Percentiles rank a stretch among this genome's conserved stretches.
Conservation (phyloP, 306 rosid genomes). For the Astragalus glycyphyllos region DNA sequence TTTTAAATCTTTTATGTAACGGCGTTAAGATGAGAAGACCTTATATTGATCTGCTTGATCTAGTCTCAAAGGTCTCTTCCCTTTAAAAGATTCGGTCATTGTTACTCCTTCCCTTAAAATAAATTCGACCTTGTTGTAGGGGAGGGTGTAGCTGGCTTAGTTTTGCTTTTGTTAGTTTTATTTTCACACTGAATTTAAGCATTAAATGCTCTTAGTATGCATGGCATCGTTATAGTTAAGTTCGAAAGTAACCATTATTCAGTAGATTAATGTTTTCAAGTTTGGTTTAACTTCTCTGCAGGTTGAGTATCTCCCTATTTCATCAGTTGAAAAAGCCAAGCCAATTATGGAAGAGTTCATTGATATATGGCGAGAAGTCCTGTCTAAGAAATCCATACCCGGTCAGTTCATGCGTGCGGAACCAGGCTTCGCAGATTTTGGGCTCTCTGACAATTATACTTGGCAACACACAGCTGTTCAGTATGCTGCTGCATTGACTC, state of each 20-base stretch:
- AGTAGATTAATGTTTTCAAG: constrained; percentile 33
- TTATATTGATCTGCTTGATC: constrained; percentile 14
- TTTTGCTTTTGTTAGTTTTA: not conserved
- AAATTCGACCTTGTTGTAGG: not conserved
- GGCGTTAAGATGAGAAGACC: constrained; percentile 5
- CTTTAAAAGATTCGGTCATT: not conserved
- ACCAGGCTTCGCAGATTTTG: constrained; percentile 74
- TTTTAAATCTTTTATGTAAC: not conserved
- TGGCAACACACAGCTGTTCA: constrained; percentile 89
- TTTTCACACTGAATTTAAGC: not conserved
- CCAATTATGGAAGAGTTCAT: constrained; percentile 83
- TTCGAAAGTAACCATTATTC: not conserved
- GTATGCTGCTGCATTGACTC: constrained; percentile 79
- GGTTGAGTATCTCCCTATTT: constrained; percentile 88
- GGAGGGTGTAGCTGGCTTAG: constrained; percentile 6
- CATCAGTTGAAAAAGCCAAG: constrained; percentile 77
- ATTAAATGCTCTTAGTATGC: constrained; percentile 4
- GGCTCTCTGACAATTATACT: constrained; percentile 71
- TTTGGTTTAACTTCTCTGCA: constrained; percentile 42
- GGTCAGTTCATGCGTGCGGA: constrained; percentile 87
- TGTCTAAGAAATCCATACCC: constrained; percentile 79
- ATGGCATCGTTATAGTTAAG: not conserved
- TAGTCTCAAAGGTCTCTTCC: constrained; percentile 5
- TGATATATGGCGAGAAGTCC: constrained; percentile 69
- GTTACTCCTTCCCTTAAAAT: not conserved